A percentile compares a stretch with the other conserved stretches of the same genome.
Evolutionary conservation across 495 filamentous ascomycete species (phyloP).

Genomic region (Annulohypoxylon stygium): DNA sequence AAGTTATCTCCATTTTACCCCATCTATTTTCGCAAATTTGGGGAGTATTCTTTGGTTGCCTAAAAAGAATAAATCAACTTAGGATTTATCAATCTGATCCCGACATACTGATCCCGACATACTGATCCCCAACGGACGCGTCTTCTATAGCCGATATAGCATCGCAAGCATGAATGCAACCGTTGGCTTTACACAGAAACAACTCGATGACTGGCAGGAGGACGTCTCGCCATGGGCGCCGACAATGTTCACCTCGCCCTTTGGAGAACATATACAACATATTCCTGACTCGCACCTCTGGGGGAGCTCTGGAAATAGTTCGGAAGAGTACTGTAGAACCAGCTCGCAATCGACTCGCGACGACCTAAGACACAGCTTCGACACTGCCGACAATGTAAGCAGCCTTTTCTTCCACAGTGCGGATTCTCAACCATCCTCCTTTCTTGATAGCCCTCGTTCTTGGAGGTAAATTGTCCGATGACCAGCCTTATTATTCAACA

Average conservation of each 20-base stretch:
- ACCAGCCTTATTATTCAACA: too few relatives aligned
- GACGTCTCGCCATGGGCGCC: constrained; percentile 21
- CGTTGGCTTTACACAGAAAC: neutral
- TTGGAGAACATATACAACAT: constrained; percentile 18
- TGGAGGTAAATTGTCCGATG: neutral
- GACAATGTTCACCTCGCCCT: constrained; percentile 36
- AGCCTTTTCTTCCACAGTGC: neutral
- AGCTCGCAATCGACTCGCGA: constrained; percentile 9
- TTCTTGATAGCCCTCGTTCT: neutral
- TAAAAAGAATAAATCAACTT: neutral
- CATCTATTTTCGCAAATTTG: neutral
- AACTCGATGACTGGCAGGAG: constrained; percentile 31
- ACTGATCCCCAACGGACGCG: neutral
- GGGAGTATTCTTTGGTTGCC: neutral
- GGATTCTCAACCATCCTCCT: neutral
- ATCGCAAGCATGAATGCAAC: constrained; percentile 29
- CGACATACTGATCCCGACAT: too few relatives aligned
- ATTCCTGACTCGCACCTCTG: constrained; percentile 31
- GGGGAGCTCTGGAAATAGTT: constrained; percentile 11
- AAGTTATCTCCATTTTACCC: neutral
- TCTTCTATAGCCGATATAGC: neutral
- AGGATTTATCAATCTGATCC: too few relatives aligned
- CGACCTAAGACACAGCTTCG: constrained; percentile 11
- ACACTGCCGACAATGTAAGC: constrained; percentile 24
- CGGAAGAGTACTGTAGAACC: constrained; percentile 20